These are phyloP conservation scores for Acacia crassicarpa DNA, from an alignment of 306 rosid species.

Conservation along the genomic window DNA sequence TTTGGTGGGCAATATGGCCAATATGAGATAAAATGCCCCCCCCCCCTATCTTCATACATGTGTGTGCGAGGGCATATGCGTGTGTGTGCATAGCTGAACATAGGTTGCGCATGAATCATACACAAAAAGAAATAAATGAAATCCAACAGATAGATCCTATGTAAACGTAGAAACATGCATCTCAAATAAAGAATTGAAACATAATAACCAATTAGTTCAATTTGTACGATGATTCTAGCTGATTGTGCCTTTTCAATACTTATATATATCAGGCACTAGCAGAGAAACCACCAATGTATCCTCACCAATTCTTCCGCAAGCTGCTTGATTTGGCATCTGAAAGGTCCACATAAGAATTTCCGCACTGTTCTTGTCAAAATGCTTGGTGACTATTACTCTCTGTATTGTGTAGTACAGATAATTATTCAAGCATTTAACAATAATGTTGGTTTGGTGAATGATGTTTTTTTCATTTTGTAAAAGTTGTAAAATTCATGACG, in stretches of 20 bases:
- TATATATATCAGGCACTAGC: conserved; percentile 81
- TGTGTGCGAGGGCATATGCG: too few species aligned
- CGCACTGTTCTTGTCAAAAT: conserved; percentile 13
- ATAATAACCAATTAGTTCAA: conserved; percentile 4
- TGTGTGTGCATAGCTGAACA: too few species aligned
- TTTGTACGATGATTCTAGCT: conserved; percentile 26
- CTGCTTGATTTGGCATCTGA: conserved; percentile 83
- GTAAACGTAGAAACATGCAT: not conserved
- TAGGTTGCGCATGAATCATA: too few species aligned
- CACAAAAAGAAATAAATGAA: not conserved
- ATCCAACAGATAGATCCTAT: conserved; percentile 1
- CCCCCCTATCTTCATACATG: too few species aligned
- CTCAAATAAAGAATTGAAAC: conserved; percentile 1
- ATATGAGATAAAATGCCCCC: too few species aligned
- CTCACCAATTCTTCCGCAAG: conserved; percentile 81
- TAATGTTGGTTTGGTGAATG: not conserved
- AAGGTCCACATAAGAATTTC: conserved; percentile 37
- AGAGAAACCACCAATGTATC: conserved; percentile 81
- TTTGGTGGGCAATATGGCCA: too few species aligned
- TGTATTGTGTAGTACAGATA: not conserved
- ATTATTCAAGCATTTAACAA: conserved; percentile 1
- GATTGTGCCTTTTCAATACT: conserved; percentile 20
- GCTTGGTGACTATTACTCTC: not conserved
- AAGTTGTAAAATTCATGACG: not conserved
- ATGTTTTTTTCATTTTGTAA: not conserved